Percentiles rank a stretch among this genome's conserved stretches.
Evolutionary conservation across 2,329 filamentous ascomycete genomes (phyloP).

Genomic region (Neonectria sp.): DNA sequence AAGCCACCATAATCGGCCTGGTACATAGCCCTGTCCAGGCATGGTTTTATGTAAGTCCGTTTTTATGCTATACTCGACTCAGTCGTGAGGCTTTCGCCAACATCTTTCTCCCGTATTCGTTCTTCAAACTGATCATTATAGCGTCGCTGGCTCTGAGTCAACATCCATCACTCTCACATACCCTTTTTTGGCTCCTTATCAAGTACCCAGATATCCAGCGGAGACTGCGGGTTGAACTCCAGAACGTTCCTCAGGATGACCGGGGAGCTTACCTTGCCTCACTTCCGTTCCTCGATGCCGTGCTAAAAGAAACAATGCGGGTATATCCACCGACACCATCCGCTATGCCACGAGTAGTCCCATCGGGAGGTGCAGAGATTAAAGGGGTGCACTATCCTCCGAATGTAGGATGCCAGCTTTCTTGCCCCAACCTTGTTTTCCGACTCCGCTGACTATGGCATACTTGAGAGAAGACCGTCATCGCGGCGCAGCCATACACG

Average conservation of each 20-base stretch:
- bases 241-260: background rate
- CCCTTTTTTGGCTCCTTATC: background rate
- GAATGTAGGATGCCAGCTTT: background rate
- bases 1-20: background rate
- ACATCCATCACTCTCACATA: slow-evolving; percentile 1
- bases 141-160: slow-evolving; percentile 2
- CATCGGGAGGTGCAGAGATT: background rate
- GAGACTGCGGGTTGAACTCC: background rate
- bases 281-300: background rate
- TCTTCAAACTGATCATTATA: background rate
- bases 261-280: background rate
- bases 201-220: background rate
- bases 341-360: slow-evolving; percentile 1
- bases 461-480: background rate
- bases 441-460: background rate
- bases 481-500: background rate
- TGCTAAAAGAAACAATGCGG: background rate
- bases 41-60: background rate
- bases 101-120: background rate
- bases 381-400: background rate
- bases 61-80: background rate
- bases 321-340: background rate
- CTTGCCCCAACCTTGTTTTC: background rate
- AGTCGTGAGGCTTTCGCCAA: background rate
- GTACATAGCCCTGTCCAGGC: background rate